phyloP scores from a whole-genome alignment of 2,329 filamentous ascomycete species.

The Endoconidiophora laricicola region DNA sequence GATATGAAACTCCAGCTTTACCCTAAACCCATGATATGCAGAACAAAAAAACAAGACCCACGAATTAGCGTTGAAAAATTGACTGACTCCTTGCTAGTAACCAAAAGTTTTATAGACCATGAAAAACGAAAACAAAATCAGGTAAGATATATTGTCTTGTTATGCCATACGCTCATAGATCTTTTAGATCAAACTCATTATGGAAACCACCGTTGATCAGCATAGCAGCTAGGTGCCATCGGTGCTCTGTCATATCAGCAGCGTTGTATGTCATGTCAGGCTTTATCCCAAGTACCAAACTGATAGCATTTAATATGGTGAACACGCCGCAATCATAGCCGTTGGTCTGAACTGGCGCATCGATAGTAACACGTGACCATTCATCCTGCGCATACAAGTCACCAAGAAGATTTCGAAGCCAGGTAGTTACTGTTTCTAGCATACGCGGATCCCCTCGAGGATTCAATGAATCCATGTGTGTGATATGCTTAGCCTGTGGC shows the following conservation, averaged over 20 bases:
- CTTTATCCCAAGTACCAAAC: conserved; percentile 36
- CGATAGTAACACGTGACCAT: conserved; percentile 39
- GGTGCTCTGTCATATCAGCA: conserved; percentile 40
- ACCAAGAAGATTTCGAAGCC: conserved; percentile 41
- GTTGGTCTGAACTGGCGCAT: conserved; percentile 44
- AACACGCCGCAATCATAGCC: conserved; percentile 64
- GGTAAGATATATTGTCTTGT: not conserved
- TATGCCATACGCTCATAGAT: conserved; percentile 18
- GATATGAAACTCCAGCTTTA: no score
- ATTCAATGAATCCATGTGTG: conserved; percentile 54
- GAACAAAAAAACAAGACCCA: conserved; percentile 1
- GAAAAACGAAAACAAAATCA: not conserved
- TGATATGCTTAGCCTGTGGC: conserved; percentile 40
- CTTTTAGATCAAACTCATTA: conserved; percentile 37
- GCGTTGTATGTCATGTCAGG: conserved; percentile 33
- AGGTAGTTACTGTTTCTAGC: conserved; percentile 29
- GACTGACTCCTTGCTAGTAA: not conserved
- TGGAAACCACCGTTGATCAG: conserved; percentile 51
- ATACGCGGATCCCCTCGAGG: conserved; percentile 24
- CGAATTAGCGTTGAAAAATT: not conserved
- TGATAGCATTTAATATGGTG: conserved; percentile 56
- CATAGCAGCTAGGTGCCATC: conserved; percentile 45
- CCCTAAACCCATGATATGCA: not conserved
- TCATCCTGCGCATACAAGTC: conserved; percentile 36
- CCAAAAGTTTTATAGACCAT: no score